These are phyloP conservation scores for Candida ovalis DNA, from an alignment of 805 yeast species.

Conservation along the genomic window DNA sequence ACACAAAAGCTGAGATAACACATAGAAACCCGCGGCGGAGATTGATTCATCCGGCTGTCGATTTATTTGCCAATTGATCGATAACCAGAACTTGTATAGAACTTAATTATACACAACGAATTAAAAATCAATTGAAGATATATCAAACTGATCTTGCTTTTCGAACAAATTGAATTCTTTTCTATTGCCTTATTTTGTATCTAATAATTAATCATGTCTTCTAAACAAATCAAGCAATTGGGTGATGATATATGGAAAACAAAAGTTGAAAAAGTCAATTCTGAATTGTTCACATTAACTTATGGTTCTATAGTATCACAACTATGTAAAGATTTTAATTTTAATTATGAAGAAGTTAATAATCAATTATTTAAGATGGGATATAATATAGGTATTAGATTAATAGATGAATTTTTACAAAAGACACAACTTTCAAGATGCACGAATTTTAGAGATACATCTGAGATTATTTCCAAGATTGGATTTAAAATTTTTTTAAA, in stretches of 20 bases:
- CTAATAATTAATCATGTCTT: too few relatives aligned
- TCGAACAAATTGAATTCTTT: too few relatives aligned
- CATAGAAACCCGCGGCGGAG: too few relatives aligned
- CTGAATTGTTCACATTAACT: constrained; percentile 90
- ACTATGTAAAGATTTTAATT: constrained; percentile 75
- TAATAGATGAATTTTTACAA: constrained; percentile 91
- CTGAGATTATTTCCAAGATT: constrained; percentile 78
- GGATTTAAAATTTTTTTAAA: constrained; percentile 91
- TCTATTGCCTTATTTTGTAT: too few relatives aligned
- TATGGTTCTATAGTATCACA: constrained; percentile 94
- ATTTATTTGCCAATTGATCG: too few relatives aligned
- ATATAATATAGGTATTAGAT: constrained; percentile 83
- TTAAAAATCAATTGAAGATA: too few relatives aligned
- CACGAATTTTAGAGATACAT: constrained; percentile 72
- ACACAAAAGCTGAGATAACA: too few relatives aligned
- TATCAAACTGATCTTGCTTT: too few relatives aligned
- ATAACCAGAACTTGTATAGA: too few relatives aligned
- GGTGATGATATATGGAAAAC: constrained; percentile 94
- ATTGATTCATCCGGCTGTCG: too few relatives aligned
- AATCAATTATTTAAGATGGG: constrained; percentile 89
- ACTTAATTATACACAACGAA: too few relatives aligned
- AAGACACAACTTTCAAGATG: constrained; percentile 86
- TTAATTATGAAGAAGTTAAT: constrained; percentile 77
- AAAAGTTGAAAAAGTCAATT: constrained; percentile 81
- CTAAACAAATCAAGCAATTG: constrained; percentile 41